Conservation (phyloP, 1,139 yeast genomes). For the Yamadazyma dendronema region DNA sequence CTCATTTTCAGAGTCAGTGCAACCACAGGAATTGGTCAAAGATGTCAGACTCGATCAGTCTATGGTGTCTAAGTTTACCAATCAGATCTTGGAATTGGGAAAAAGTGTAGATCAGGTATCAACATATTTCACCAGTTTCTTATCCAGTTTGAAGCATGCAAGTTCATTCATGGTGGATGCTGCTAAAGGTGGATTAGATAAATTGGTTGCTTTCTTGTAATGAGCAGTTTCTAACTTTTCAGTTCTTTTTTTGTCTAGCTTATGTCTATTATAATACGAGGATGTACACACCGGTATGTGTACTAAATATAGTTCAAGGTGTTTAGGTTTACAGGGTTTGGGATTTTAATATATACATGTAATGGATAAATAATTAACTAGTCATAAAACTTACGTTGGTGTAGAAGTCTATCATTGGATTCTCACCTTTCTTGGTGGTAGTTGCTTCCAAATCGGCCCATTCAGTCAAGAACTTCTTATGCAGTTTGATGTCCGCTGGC, state of each 20-base stretch:
- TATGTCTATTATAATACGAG: too few relatives aligned
- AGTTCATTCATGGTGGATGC: constrained; percentile 24
- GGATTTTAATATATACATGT: constrained; percentile 3
- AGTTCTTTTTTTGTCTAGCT: too few relatives aligned
- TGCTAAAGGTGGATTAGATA: constrained; percentile 28
- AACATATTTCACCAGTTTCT: constrained; percentile 7
- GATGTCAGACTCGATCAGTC: constrained; percentile 3
- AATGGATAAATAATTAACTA: constrained; percentile 21
- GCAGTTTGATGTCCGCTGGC: constrained; percentile 53
- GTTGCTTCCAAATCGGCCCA: constrained; percentile 77
- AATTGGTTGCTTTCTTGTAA: constrained; percentile 14
- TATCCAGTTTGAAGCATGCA: constrained; percentile 9
- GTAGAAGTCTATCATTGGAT: constrained; percentile 83
- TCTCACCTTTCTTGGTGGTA: constrained; percentile 73
- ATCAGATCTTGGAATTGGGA: constrained; percentile 4
- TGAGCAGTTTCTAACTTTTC: too few relatives aligned
- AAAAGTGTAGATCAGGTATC: constrained; percentile 5
- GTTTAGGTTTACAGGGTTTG: not conserved
- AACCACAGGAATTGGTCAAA: constrained; percentile 1
- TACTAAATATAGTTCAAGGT: too few relatives aligned
- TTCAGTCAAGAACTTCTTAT: constrained; percentile 59
- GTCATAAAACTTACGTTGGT: constrained; percentile 74
- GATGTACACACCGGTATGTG: too few relatives aligned
- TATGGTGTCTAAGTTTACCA: not conserved
- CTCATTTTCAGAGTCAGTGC: not conserved